These are phyloP conservation scores for Dictyostelium capitatum DNA, from an alignment of 78 protist species.

Conservation along the genomic window DNA sequence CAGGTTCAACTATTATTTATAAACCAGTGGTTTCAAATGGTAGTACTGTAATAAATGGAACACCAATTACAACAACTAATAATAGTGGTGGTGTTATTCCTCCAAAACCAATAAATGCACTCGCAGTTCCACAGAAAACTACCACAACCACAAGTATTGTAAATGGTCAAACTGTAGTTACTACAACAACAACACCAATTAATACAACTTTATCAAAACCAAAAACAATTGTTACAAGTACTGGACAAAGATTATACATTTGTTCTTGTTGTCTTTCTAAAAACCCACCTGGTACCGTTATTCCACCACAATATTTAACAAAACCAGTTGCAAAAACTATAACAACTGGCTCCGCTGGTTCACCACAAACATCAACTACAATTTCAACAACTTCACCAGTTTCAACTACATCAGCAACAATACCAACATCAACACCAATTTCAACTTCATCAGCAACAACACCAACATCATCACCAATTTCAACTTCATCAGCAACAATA, in stretches of 20 bases:
- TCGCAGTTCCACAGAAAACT: not conserved
- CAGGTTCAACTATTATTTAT: too few species aligned
- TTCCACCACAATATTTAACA: conserved; percentile 21
- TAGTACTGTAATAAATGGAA: too few species aligned
- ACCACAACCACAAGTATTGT: conserved; percentile 12
- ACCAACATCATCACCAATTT: not conserved
- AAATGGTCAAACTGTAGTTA: not conserved
- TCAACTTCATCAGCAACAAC: not conserved
- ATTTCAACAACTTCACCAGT: not conserved
- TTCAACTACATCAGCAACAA: not conserved
- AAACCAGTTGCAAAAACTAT: not conserved
- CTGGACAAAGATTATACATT: conserved; percentile 62
- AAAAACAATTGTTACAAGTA: conserved; percentile 1
- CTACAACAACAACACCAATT: not conserved
- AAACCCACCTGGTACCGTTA: conserved; percentile 46
- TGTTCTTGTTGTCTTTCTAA: conserved; percentile 67
- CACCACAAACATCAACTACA: not conserved
- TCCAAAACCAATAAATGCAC: conserved; percentile 15
- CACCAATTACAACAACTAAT: not conserved
- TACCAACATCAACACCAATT: not conserved
- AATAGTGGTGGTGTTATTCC: not conserved
- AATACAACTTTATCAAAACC: conserved; percentile 45
- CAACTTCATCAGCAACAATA: not conserved
- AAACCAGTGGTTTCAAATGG: too few species aligned
- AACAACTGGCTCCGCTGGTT: not conserved